Base-by-base conservation (phyloP, 805 yeast genomes). In the Kodamaea sagamina region DNA sequence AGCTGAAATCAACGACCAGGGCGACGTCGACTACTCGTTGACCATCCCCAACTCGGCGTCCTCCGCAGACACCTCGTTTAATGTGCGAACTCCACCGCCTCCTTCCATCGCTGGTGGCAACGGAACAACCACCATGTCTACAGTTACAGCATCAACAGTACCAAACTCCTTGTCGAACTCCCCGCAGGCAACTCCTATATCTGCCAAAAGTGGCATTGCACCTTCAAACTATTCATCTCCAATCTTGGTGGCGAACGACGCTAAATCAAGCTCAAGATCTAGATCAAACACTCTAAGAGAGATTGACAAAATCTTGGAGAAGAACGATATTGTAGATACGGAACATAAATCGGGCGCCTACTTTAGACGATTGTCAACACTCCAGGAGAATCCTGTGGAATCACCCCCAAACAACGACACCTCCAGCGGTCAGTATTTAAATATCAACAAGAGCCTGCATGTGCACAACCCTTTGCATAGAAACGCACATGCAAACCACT, bases 281-380 rank as follows among this genome's bases (percentile, higher is more conserved):
- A 50, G 72, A 39, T 67, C 73, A 16, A 65, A 68, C 39, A 66
- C 72, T 0, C 47, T 65, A 29, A 59, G 54, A 36, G 72, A 67
- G 41, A 60, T 65, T 9, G 69, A 67, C 42, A 55, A 48, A 32
- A 59, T 67, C 24, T 51, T 68, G 25, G 73, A 69, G 37, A 64
- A 63, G 39, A 62, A 59, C 45, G 74, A 66, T 22, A 57, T 49
- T 29, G 70, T 62, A 12, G 74, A 70, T 41, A 61, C 71, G 1
- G 79, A 74, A 35, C 75, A 68, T 32, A 78, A 74, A 51, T 77
- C 79, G 28, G 78, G 78, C 16, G 87, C 86, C 17, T 82, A 81
- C 55, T 81, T 82, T 62, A 71, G 82, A 52, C 69, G 89, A 47
- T 59, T 84, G 29, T 81, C 88, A 0, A 79, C 84, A 0, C 58